Percentiles rank a stretch among this genome's conserved stretches.
Evolutionary conservation across 768 basidiomycete species (phyloP).

Genomic region (Boletus insuetus): DNA sequence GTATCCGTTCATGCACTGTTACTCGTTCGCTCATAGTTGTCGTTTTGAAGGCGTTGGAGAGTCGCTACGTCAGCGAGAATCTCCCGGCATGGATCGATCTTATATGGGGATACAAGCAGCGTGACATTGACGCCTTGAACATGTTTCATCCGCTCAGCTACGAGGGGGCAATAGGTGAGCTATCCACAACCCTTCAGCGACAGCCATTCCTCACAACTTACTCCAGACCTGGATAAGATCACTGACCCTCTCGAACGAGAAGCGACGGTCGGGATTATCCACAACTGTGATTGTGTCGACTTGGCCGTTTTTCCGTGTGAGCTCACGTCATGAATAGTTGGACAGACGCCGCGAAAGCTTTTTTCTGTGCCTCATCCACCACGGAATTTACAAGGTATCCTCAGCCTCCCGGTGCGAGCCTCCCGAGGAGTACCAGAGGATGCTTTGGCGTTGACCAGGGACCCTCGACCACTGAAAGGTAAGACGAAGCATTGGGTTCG

Average conservation of each 20-base stretch:
- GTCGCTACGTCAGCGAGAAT: slow-evolving; percentile 78
- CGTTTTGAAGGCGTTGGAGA: slow-evolving; percentile 71
- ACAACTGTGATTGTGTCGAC: slow-evolving; percentile 66
- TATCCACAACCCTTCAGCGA: background rate
- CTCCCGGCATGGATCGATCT: slow-evolving; percentile 91
- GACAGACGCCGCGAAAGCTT: slow-evolving; percentile 87
- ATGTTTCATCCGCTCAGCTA: slow-evolving; percentile 93
- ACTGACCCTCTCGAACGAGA: slow-evolving; percentile 84
- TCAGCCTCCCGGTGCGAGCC: slow-evolving; percentile 66
- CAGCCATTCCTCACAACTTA: background rate
- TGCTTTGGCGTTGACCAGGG: slow-evolving; percentile 63
- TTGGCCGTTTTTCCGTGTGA: background rate
- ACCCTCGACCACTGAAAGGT: slow-evolving; percentile 57
- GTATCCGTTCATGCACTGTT: slow-evolving; percentile 9
- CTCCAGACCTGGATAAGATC: slow-evolving; percentile 78
- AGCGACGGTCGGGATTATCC: slow-evolving; percentile 92
- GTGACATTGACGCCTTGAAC: slow-evolving; percentile 72
- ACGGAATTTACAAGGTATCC: slow-evolving; percentile 68
- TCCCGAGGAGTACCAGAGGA: slow-evolving; percentile 85
- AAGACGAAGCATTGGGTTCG: background rate
- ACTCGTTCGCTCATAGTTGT: background rate
- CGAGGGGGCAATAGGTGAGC: slow-evolving; percentile 78
- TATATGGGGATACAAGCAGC: slow-evolving; percentile 88
- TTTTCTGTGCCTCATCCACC: slow-evolving; percentile 75
- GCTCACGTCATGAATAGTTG: slow-evolving; percentile 48